phyloP scores from a whole-genome alignment of 2,329 filamentous ascomycete species.

The Apiospora pterosperma region DNA sequence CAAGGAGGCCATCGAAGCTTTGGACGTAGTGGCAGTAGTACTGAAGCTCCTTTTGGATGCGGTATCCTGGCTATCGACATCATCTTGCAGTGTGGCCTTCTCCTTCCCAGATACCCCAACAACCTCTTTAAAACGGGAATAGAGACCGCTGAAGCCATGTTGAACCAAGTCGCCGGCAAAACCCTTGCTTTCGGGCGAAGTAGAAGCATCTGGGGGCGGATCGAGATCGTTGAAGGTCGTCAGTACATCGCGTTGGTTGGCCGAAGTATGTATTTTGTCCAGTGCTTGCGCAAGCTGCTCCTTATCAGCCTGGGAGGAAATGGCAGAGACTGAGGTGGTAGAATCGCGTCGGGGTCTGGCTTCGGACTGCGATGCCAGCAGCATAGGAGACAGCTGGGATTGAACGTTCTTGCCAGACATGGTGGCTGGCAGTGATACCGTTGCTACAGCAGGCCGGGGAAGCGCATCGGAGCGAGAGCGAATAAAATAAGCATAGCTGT shows the following conservation, averaged over 20 bases:
- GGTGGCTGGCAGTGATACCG: slow-evolving; percentile 6
- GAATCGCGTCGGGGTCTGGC: slow-evolving; percentile 36
- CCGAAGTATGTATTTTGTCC: slow-evolving; percentile 83
- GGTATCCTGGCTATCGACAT: slow-evolving; percentile 38
- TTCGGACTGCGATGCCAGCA: slow-evolving; percentile 22
- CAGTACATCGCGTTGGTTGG: slow-evolving; percentile 78
- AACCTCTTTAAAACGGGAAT: slow-evolving; percentile 78
- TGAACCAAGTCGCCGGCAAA: slow-evolving; percentile 73
- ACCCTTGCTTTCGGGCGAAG: slow-evolving; percentile 63
- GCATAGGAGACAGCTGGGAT: slow-evolving; percentile 33
- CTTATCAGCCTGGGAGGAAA: slow-evolving; percentile 57
- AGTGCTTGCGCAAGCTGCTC: slow-evolving; percentile 74
- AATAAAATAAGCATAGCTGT: not conserved
- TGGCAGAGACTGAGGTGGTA: slow-evolving; percentile 40
- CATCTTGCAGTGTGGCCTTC: slow-evolving; percentile 12
- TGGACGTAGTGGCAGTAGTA: slow-evolving; percentile 37
- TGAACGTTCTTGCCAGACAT: slow-evolving; percentile 28
- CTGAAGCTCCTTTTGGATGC: slow-evolving; percentile 40
- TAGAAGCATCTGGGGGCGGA: slow-evolving; percentile 58
- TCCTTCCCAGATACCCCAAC: slow-evolving; percentile 64
- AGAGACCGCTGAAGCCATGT: slow-evolving; percentile 84
- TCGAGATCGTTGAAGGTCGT: slow-evolving; percentile 95
- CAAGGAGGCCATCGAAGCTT: slow-evolving; percentile 36
- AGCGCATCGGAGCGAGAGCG: not conserved
- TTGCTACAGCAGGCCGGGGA: not conserved